A percentile compares a stretch with the other conserved stretches of the same genome.
These are phyloP conservation scores for Trebouxia gelatinosa DNA, from an alignment of 163 green algal genomes.

Conservation along the genomic window DNA sequence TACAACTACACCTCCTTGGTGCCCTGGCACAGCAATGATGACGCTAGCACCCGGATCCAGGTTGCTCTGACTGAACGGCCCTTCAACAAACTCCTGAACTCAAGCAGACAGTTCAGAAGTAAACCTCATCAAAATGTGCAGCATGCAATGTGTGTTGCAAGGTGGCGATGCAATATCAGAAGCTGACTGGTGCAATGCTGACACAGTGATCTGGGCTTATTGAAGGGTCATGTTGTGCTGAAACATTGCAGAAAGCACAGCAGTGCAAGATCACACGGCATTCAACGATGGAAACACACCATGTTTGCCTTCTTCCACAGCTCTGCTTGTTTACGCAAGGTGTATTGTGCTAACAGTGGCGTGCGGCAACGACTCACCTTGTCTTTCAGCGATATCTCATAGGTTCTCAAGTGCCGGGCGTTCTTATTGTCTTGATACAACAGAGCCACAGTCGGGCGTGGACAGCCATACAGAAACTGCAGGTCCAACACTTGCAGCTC, in stretches of 20 bases:
- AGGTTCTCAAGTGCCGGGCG: conserved; percentile 89
- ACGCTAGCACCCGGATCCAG: conserved; percentile 72
- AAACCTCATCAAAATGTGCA: too few relatives aligned
- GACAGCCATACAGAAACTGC: conserved; percentile 61
- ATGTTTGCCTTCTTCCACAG: neutral
- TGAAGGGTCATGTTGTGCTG: too few relatives aligned
- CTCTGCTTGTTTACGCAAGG: neutral
- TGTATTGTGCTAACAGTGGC: too few relatives aligned
- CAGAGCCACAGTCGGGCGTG: conserved; percentile 79
- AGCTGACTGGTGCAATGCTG: too few relatives aligned
- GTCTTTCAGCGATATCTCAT: conserved; percentile 71
- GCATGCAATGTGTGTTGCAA: too few relatives aligned
- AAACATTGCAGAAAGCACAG: neutral
- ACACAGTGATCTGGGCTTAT: too few relatives aligned
- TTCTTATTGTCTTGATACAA: conserved; percentile 91
- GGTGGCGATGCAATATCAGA: too few relatives aligned
- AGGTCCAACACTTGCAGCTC: conserved; percentile 89
- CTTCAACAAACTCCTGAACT: conserved; percentile 68
- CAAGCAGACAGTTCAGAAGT: too few relatives aligned
- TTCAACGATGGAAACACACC: too few relatives aligned
- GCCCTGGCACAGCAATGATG: conserved; percentile 81
- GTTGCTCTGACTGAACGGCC: conserved; percentile 76
- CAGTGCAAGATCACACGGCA: neutral
- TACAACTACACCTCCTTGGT: conserved; percentile 79
- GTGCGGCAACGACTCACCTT: conserved; percentile 59